phyloP scores from a whole-genome alignment of 352 stramenopile genomes.

The Phytophthora hybrid region DNA sequence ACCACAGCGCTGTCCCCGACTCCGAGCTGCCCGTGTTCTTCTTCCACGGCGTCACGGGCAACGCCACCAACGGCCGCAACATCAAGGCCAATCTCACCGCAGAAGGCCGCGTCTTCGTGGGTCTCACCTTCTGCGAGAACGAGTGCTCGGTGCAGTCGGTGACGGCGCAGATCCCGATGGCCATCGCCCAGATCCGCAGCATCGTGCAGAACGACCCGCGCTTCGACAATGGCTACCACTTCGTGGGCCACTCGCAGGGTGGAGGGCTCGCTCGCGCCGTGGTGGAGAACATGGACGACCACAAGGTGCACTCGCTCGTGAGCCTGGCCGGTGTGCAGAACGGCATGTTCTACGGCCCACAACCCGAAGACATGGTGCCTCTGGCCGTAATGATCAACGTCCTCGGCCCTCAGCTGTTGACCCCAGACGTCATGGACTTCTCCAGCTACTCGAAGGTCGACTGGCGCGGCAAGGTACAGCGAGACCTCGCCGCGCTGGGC shows the following conservation, averaged over 20 bases:
- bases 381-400: conserved; percentile 45
- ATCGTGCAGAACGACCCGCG: conserved; percentile 42
- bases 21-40: conserved; percentile 53
- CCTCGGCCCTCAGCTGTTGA: conserved; percentile 39
- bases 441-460: conserved; percentile 26
- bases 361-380: conserved; percentile 41
- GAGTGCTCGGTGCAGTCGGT: conserved; percentile 46
- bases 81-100: conserved; percentile 46
- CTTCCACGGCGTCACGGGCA: conserved; percentile 55
- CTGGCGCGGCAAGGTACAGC: conserved; percentile 45
- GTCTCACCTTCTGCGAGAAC: conserved; percentile 51
- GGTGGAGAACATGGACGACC: conserved; percentile 65
- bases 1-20: not conserved
- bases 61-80: conserved; percentile 36
- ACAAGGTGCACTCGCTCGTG: conserved; percentile 55
- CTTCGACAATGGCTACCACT: conserved; percentile 55
- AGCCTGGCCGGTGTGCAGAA: conserved; percentile 59
- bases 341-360: conserved; percentile 61
- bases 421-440: conserved; percentile 45
- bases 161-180: conserved; percentile 48
- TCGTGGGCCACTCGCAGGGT: conserved; percentile 61
- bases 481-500: conserved; percentile 40
- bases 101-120: conserved; percentile 43
- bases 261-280: conserved; percentile 52
- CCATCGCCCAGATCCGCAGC: conserved; percentile 54